phyloP scores from a whole-genome alignment of 768 basidiomycete genomes.

The Coprinopsis cinerea region DNA sequence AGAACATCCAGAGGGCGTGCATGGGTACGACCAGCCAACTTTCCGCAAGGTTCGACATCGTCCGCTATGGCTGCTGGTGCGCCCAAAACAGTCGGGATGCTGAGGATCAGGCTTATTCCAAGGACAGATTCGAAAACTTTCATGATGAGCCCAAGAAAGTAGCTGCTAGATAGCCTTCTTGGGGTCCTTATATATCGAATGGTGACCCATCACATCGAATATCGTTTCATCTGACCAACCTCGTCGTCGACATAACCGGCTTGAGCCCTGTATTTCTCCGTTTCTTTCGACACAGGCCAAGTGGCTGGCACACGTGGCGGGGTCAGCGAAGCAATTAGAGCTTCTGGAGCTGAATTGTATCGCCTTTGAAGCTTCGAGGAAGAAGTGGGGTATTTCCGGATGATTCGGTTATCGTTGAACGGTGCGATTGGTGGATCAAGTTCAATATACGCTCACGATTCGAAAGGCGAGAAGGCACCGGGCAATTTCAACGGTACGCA shows the following conservation, averaged over 20 bases:
- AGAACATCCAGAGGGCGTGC: slow-evolving; percentile 48
- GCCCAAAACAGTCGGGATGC: neutral
- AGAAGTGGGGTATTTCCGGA: too few relatives aligned
- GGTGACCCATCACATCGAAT: too few relatives aligned
- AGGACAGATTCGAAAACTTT: neutral
- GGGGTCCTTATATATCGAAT: neutral
- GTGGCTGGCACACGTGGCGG: neutral
- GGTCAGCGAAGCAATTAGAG: neutral
- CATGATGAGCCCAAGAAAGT: neutral
- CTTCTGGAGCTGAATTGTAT: neutral
- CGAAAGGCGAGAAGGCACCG: too few relatives aligned
- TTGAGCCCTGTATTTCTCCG: neutral
- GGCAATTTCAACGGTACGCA: too few relatives aligned
- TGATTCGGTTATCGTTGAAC: too few relatives aligned
- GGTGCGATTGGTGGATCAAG: too few relatives aligned
- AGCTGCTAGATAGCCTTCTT: neutral
- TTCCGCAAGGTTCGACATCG: slow-evolving; percentile 32
- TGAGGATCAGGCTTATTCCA: neutral
- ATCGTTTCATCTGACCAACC: too few relatives aligned
- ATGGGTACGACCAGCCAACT: slow-evolving; percentile 37
- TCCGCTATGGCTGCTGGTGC: slow-evolving; percentile 20
- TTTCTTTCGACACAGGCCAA: neutral
- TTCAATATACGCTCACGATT: too few relatives aligned
- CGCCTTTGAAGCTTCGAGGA: too few relatives aligned
- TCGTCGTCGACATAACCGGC: neutral